These are phyloP conservation scores for Alternaria arborescens DNA, from an alignment of 2,329 filamentous ascomycete genomes.

Conservation along the genomic window DNA sequence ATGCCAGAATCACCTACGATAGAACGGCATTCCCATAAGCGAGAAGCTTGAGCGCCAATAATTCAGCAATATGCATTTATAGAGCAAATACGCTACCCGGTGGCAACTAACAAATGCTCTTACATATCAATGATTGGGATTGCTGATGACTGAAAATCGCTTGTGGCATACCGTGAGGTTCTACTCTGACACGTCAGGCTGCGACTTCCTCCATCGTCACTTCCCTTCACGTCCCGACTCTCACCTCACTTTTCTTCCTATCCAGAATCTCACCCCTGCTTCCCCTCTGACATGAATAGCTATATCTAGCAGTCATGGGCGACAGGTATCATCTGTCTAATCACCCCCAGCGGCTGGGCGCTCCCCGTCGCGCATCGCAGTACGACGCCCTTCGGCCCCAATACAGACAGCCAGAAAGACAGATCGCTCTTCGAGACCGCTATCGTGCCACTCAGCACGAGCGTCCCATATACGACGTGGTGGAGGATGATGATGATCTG, in stretches of 20 bases:
- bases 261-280: background rate
- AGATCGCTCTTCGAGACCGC: constrained; percentile 30
- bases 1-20: constrained; percentile 35
- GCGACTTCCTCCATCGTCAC: constrained; percentile 33
- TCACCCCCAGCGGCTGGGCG: constrained; percentile 14
- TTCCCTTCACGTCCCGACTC: constrained; percentile 23
- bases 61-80: background rate
- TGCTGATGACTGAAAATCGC: background rate
- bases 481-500: constrained; percentile 36
- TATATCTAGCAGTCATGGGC: constrained; percentile 26
- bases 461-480: constrained; percentile 26
- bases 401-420: constrained; percentile 17
- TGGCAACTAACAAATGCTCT: background rate
- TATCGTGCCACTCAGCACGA: constrained; percentile 34
- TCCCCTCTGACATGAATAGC: background rate
- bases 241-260: constrained; percentile 7
- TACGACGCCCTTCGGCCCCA: constrained; percentile 26
- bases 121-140: background rate
- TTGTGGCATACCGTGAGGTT: background rate
- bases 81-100: background rate
- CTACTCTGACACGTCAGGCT: constrained; percentile 13
- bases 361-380: constrained; percentile 11
- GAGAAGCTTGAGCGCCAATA: constrained; percentile 29
- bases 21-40: constrained; percentile 34
- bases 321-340: constrained; percentile 22